Evolutionary conservation across 139 green algal species (phyloP).

Genomic region (Coelastrella sp.): DNA sequence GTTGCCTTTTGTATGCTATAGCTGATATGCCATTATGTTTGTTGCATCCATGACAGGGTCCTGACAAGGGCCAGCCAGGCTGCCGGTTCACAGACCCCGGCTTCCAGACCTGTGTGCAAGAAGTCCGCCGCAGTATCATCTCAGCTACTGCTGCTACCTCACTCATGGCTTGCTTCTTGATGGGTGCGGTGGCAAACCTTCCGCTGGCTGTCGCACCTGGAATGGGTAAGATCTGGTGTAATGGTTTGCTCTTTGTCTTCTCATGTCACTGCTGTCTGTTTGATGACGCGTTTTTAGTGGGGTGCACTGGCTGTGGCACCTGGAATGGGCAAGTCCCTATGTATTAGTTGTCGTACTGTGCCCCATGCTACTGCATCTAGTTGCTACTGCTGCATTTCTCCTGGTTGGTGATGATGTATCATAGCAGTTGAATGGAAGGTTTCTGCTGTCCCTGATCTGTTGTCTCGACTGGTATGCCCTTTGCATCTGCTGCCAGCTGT

Average conservation of each 20-base stretch:
- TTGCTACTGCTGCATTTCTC: too few species aligned
- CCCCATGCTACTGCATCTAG: background rate
- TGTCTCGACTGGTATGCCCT: background rate
- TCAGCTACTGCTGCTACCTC: conserved; percentile 78
- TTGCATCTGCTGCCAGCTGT: background rate
- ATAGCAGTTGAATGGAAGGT: background rate
- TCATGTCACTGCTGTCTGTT: background rate
- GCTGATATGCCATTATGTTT: background rate
- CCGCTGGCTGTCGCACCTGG: conserved; percentile 73
- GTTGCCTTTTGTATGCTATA: too few species aligned
- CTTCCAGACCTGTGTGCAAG: conserved; percentile 55
- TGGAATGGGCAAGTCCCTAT: conserved; percentile 56
- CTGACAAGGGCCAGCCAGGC: conserved; percentile 20
- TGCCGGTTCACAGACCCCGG: conserved; percentile 52
- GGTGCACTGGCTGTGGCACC: background rate
- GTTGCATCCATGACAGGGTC: conserved; percentile 7
- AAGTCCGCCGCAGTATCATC: conserved; percentile 63
- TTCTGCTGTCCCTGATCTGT: background rate
- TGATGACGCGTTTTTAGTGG: too few species aligned
- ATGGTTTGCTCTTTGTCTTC: background rate
- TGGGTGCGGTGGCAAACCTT: conserved; percentile 82
- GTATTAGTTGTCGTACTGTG: background rate
- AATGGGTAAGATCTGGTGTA: conserved; percentile 36
- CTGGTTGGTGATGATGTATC: too few species aligned
- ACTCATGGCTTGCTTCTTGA: conserved; percentile 80